Evolutionary conservation across 1,139 yeast genomes (phyloP).

Genomic region (Hansenula anomala): DNA sequence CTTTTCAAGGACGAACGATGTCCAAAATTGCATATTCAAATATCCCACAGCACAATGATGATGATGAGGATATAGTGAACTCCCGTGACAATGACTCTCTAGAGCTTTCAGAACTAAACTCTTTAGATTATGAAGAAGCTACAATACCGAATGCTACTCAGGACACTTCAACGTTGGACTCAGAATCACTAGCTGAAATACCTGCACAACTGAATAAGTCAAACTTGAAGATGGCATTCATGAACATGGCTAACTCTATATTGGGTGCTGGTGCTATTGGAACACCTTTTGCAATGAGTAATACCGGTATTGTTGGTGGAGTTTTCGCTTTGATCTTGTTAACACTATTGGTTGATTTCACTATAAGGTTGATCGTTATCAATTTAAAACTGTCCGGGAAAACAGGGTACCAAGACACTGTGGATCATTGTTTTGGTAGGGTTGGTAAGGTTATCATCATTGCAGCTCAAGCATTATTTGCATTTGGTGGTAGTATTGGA

Average conservation of each 20-base stretch:
- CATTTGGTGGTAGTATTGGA: conserved; percentile 93
- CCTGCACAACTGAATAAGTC: conserved; percentile 26
- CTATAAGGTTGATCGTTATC: conserved; percentile 71
- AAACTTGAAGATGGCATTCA: conserved; percentile 77
- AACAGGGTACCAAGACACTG: conserved; percentile 82
- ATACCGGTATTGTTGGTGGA: conserved; percentile 78
- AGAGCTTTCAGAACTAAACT: conserved; percentile 17
- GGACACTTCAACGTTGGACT: conserved; percentile 4
- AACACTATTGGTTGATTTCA: conserved; percentile 83
- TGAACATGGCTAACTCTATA: conserved; percentile 95
- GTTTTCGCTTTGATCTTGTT: conserved; percentile 52
- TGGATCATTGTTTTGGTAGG: conserved; percentile 71
- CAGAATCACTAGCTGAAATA: too few species aligned
- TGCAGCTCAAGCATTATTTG: conserved; percentile 79
- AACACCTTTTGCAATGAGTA: conserved; percentile 82
- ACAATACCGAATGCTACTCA: too few species aligned
- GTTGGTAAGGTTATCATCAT: conserved; percentile 65
- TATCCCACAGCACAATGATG: conserved; percentile 4
- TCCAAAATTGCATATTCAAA: conserved; percentile 6
- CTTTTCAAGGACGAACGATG: not conserved
- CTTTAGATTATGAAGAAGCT: conserved; percentile 21
- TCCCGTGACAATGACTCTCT: conserved; percentile 9
- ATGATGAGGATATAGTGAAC: conserved; percentile 2
- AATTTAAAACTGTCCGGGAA: conserved; percentile 77
- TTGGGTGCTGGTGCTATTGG: conserved; percentile 96